These are phyloP conservation scores for Pythium phragmiticola DNA, from an alignment of 352 stramenopile species.

Conservation along the genomic window DNA sequence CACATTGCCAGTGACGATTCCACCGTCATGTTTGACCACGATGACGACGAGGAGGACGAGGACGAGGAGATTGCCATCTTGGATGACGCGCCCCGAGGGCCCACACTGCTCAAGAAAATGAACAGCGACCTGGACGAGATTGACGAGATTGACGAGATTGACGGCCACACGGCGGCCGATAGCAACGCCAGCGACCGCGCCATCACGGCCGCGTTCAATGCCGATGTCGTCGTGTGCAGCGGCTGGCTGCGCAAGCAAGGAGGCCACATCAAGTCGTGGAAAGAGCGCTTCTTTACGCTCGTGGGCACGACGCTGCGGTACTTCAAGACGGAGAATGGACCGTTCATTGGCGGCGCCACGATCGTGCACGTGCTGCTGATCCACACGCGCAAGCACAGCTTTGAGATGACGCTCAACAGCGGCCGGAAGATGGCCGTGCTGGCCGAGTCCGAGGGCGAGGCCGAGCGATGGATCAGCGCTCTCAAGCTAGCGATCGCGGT, in stretches of 20 bases:
- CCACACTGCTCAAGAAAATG: slow-evolving; percentile 13
- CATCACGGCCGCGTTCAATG: slow-evolving; percentile 22
- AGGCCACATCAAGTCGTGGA: slow-evolving; percentile 82
- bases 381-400: slow-evolving; percentile 63
- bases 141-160: slow-evolving; percentile 16
- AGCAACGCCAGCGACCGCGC: not conserved
- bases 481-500: slow-evolving; percentile 52
- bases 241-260: slow-evolving; percentile 83
- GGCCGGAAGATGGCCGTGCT: slow-evolving; percentile 71
- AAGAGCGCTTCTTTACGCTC: slow-evolving; percentile 79
- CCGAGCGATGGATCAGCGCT: slow-evolving; percentile 65
- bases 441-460: slow-evolving; percentile 66
- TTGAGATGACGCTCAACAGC: slow-evolving; percentile 74
- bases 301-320: slow-evolving; percentile 76
- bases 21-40: slow-evolving; percentile 45
- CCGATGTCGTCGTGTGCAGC: slow-evolving; percentile 58
- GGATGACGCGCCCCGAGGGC: not conserved
- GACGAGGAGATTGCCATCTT: slow-evolving; percentile 20
- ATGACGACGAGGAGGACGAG: slow-evolving; percentile 25
- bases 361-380: slow-evolving; percentile 71
- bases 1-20: slow-evolving; percentile 34
- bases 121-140: slow-evolving; percentile 16
- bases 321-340: slow-evolving; percentile 80
- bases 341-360: slow-evolving; percentile 59
- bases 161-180: not conserved